Conservation (phyloP, 2,329 filamentous ascomycete species). For the Penicillium psychrosexuale region DNA sequence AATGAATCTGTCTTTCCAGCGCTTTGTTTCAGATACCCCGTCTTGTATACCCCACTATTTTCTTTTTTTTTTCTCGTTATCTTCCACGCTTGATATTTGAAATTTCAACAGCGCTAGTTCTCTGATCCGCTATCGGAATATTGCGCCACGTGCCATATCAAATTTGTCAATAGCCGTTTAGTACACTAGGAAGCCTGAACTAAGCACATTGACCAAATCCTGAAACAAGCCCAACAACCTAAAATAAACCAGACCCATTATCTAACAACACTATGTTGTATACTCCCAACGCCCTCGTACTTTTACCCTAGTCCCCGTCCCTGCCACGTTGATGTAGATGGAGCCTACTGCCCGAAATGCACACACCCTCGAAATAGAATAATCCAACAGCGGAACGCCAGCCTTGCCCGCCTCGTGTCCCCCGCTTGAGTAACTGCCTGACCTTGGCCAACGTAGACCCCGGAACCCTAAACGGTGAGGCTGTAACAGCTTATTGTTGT, state of each 20-base stretch:
- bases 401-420: conserved; percentile 12
- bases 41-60: conserved; percentile 15
- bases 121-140: not conserved
- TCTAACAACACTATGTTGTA: not conserved
- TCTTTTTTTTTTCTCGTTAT: not conserved
- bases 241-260: not conserved
- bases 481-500: conserved; percentile 6
- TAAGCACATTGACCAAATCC: not conserved
- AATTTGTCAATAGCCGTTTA: conserved; percentile 1
- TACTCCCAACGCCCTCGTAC: not conserved
- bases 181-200: conserved; percentile 6
- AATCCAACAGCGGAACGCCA: conserved; percentile 4
- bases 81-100: not conserved
- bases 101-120: not conserved
- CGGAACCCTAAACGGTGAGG: not conserved
- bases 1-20: conserved; percentile 16
- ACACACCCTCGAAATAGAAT: conserved; percentile 1
- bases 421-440: not conserved
- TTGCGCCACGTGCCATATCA: conserved; percentile 7
- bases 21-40: conserved; percentile 20
- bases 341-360: not conserved
- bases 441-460: not conserved
- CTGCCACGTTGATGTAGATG: conserved; percentile 9
- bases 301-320: not conserved
- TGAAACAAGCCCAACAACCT: not conserved